Percentiles rank a stretch among this genome's conserved stretches.
These are phyloP conservation scores for Steccherinum ochraceum DNA, from an alignment of 768 basidiomycete genomes.

Conservation along the genomic window DNA sequence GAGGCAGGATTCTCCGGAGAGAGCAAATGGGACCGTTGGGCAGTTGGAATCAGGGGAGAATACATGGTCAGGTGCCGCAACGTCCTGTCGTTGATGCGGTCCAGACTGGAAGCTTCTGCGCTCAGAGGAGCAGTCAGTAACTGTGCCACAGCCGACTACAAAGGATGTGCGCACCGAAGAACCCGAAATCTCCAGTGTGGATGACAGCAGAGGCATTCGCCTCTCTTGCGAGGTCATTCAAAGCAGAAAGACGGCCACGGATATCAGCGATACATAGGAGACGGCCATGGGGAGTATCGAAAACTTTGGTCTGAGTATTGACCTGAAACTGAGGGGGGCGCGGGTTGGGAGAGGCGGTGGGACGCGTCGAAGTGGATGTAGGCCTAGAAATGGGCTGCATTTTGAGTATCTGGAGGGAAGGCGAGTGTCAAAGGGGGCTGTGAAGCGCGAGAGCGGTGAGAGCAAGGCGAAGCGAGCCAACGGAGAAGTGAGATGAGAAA, in stretches of 20 bases:
- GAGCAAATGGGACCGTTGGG: conserved; percentile 75
- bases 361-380: conserved; percentile 54
- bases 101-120: conserved; percentile 71
- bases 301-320: conserved; percentile 73
- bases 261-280: conserved; percentile 96
- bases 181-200: conserved; percentile 98
- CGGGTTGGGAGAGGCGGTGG: conserved; percentile 50
- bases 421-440: neutral
- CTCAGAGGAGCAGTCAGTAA: conserved; percentile 16
- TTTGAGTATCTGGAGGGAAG: conserved; percentile 13
- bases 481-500: neutral
- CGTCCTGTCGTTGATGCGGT: conserved; percentile 91
- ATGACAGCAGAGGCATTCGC: conserved; percentile 89
- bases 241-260: conserved; percentile 76
- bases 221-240: conserved; percentile 89
- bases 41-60: conserved; percentile 85
- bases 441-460: neutral
- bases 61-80: conserved; percentile 95
- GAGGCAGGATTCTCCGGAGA: conserved; percentile 62
- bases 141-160: neutral
- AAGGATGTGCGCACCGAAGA: conserved; percentile 61
- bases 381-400: conserved; percentile 55
- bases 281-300: conserved; percentile 76
- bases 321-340: conserved; percentile 36
- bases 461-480: neutral